Percentiles rank a stretch among this genome's conserved stretches.
Conservation (phyloP, 2,329 filamentous ascomycete genomes). For the Diaporthe ilicicola region DNA sequence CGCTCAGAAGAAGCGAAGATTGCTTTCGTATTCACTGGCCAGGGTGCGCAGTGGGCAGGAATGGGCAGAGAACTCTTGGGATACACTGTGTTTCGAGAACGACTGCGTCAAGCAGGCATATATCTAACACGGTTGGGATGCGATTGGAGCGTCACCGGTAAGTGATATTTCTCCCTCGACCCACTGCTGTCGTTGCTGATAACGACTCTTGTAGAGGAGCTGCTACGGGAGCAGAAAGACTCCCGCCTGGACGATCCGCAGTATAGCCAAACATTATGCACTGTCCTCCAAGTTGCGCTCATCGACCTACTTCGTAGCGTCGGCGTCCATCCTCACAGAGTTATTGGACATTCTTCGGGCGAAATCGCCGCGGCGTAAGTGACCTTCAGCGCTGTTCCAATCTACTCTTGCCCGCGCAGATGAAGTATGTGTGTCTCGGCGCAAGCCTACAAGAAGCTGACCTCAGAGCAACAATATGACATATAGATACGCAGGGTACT, state of each 20-base stretch:
- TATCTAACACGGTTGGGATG: slow-evolving; percentile 37
- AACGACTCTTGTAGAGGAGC: slow-evolving; percentile 38
- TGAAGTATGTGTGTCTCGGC: no score
- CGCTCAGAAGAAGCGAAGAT: slow-evolving; percentile 29
- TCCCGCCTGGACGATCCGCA: slow-evolving; percentile 49
- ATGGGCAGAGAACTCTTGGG: slow-evolving; percentile 40
- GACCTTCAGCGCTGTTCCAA: no score
- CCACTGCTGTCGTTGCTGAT: no score
- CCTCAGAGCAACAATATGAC: no score
- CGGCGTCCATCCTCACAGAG: slow-evolving; percentile 52
- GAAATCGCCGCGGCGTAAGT: slow-evolving; percentile 75
- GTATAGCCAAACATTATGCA: slow-evolving; percentile 55
- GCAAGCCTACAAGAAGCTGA: no score
- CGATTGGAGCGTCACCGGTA: slow-evolving; percentile 36
- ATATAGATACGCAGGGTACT: no score
- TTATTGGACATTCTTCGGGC: slow-evolving; percentile 67
- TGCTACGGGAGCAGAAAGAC: slow-evolving; percentile 33
- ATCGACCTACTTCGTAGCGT: slow-evolving; percentile 56
- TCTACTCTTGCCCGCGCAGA: no score
- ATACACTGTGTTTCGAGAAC: slow-evolving; percentile 35
- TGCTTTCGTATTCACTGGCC: slow-evolving; percentile 44
- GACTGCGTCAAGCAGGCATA: slow-evolving; percentile 35
- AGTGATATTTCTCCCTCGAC: no score
- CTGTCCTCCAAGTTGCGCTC: slow-evolving; percentile 59
- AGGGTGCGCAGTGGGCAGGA: slow-evolving; percentile 44